phyloP scores from a whole-genome alignment of 202 grass and related monocot genomes.

The Setaria viridis region DNA sequence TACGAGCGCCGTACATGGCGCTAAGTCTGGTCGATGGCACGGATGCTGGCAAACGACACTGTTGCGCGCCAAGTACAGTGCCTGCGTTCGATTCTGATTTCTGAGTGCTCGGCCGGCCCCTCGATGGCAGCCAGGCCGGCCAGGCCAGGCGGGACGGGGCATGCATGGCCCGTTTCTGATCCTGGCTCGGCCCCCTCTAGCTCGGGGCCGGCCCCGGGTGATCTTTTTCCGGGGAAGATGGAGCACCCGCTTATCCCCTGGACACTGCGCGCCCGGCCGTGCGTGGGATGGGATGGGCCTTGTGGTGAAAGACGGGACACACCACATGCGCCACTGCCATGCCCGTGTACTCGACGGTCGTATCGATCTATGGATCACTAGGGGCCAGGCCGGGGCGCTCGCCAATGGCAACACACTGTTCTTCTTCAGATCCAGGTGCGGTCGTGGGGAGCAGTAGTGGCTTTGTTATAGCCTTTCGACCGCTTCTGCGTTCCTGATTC shows the following conservation, averaged over 20 bases:
- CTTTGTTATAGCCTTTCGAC: background rate
- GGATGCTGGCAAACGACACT: background rate
- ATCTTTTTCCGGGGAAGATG: background rate
- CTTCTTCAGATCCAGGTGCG: background rate
- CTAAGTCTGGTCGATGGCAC: background rate
- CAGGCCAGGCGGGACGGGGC: no score
- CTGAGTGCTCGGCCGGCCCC: background rate
- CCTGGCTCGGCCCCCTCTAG: background rate
- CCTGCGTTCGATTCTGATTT: background rate
- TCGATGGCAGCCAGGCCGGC: background rate
- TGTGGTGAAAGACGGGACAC: background rate
- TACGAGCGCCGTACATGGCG: background rate
- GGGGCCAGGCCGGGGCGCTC: background rate
- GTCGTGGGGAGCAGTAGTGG: background rate
- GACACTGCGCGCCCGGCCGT: conserved; percentile 6
- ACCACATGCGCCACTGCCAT: conserved; percentile 6
- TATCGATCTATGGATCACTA: background rate
- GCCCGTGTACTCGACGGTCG: background rate
- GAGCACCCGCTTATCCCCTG: background rate
- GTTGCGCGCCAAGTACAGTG: background rate
- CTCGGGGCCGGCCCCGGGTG: background rate
- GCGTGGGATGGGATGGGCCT: background rate
- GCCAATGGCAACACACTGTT: background rate
- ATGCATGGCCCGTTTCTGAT: conserved; percentile 7
- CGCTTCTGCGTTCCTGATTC: background rate